Evolutionary conservation across 1,139 yeast species (phyloP), one percentile per base, ranked within the genome.

Genomic region (Protomyces arabidopsidicola): DNA sequence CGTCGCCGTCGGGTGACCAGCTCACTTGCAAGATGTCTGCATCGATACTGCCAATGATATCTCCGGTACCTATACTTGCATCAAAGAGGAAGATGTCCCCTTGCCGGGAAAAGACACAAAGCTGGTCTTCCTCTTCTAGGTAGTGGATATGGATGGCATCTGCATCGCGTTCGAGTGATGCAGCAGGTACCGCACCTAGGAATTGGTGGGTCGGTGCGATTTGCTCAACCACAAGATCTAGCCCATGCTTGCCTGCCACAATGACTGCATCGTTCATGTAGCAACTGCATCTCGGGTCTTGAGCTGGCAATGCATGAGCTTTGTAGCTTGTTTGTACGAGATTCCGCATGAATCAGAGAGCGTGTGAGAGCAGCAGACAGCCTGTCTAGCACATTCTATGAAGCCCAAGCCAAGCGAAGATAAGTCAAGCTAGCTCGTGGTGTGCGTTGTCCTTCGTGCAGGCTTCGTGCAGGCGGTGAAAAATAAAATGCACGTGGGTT

Each of bases 1-100:
- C 82, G 72, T 93, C 98, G 71, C 91, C 97, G 73, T 93, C 98
- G 3, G 88, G 86, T 8, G 96, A 87, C 98, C 98, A 95, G 53
- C 77, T 72, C 0, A 97, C 95, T 22, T 90, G 86, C 48, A 76
- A 72, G 16, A 91, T 77, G 0, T 93, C 95, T 50, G 80, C 83
- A 70, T 90, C 97, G 38, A 93, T 85, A 24, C 91, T 82, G 0
- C 98, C 98, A 6, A 88, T 93, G 65, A 91, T 86, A 71, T 86
- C 85, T 0, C 82, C 78, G 1, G 72, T 71, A 2, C 31, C 31
- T 27, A 8, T 27, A 5, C 6, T 27, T 27, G 31, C 6, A 2
- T 64, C 67, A 5, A 68, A 65, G 38, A 66, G 66, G 36, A 73
- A 65, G 22, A 74, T 70, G 52, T 72, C 74, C 16, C 81, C 81